phyloP scores from a whole-genome alignment of 257 asterid species.

The Solanum phureja region DNA sequence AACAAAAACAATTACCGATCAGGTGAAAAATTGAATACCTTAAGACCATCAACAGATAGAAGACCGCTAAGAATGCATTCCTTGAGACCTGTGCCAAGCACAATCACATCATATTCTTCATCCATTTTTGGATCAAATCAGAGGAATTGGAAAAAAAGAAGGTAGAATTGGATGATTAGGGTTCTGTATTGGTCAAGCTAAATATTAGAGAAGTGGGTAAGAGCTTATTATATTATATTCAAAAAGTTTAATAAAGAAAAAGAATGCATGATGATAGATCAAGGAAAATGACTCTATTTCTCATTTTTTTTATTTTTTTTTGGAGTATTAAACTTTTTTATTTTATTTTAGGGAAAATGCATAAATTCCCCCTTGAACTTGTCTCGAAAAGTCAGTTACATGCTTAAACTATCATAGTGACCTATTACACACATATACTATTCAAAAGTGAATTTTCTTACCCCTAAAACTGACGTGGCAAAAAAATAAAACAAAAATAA shows the following conservation, averaged over 20 bases:
- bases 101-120: slow-evolving; percentile 88
- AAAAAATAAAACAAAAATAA: too few species aligned
- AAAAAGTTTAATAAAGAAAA: not conserved
- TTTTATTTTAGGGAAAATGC: too few species aligned
- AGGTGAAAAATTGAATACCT: slow-evolving; percentile 20
- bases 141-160: not conserved
- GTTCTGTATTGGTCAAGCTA: not conserved
- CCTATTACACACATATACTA: too few species aligned
- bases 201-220: not conserved
- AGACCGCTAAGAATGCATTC: slow-evolving; percentile 94
- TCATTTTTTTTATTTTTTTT: not conserved
- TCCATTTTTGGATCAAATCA: slow-evolving; percentile 36
- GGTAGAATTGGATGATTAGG: not conserved
- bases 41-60: slow-evolving; percentile 86
- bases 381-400: too few species aligned
- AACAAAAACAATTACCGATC: not conserved
- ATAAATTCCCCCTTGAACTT: too few species aligned
- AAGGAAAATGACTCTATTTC: not conserved
- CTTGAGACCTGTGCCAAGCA: slow-evolving; percentile 87
- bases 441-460: too few species aligned
- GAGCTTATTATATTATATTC: not conserved
- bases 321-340: not conserved
- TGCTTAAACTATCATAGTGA: too few species aligned
- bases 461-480: too few species aligned
- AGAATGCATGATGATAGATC: not conserved